A percentile compares a stretch with the other conserved stretches of the same genome.
Evolutionary conservation across 163 green algal genomes (phyloP).

Genomic region (Chlamydomonas reinhardtii): DNA sequence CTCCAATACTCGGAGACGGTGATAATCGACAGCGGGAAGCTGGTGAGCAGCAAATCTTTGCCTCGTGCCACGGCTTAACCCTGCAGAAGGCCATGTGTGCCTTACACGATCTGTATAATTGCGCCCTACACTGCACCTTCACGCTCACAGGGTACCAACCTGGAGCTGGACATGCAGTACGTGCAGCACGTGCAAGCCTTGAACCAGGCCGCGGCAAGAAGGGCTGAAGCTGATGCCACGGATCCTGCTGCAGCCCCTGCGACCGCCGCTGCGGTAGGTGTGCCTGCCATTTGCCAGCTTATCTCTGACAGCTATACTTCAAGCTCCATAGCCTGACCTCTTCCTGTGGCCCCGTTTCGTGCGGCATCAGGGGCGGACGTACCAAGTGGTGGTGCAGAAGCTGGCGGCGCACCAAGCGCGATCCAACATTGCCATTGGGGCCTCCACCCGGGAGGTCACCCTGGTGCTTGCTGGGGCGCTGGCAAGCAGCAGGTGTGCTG

Average conservation of each 20-base stretch:
- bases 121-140: too few relatives aligned
- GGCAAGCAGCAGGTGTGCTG: conserved; percentile 29
- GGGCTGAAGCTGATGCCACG: neutral
- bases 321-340: too few relatives aligned
- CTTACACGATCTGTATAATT: too few relatives aligned
- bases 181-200: conserved; percentile 6
- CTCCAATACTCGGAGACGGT: conserved; percentile 14
- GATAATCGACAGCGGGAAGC: conserved; percentile 24
- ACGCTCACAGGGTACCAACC: neutral
- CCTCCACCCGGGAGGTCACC: neutral
- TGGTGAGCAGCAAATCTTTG: too few relatives aligned
- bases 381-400: conserved; percentile 23
- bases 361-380: neutral
- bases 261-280: too few relatives aligned
- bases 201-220: neutral
- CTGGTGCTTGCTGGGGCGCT: conserved; percentile 24
- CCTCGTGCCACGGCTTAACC: too few relatives aligned
- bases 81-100: too few relatives aligned
- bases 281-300: too few relatives aligned
- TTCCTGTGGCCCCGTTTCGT: too few relatives aligned
- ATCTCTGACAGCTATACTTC: too few relatives aligned
- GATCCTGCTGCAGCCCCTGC: neutral
- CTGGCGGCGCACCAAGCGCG: neutral
- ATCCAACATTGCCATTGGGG: neutral
- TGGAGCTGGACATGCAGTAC: conserved; percentile 40